Conservation (phyloP, 176 grass and related monocot species). For the Canna indica region DNA sequence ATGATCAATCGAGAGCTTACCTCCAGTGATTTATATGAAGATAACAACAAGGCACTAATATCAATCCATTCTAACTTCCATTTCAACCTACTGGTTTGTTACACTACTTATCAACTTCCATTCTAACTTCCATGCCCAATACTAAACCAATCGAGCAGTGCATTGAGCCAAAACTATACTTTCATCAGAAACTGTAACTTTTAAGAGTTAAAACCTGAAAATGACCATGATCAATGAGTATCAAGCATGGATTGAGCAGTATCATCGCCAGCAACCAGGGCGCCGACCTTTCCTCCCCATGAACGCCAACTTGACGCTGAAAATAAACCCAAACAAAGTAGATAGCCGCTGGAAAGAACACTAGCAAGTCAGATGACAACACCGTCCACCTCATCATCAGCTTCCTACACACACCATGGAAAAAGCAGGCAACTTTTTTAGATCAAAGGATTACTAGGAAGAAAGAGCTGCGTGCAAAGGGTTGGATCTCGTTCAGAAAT, state of each 20-base stretch:
- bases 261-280: conserved; percentile 72
- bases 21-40: neutral
- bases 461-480: neutral
- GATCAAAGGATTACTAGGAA: neutral
- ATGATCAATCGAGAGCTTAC: neutral
- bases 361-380: conserved; percentile 54
- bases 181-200: neutral
- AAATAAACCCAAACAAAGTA: conserved; percentile 64
- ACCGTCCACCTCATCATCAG: conserved; percentile 84
- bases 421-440: conserved; percentile 9
- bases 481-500: neutral
- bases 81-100: too few relatives aligned
- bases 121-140: neutral
- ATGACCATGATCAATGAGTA: conserved; percentile 87
- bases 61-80: too few relatives aligned
- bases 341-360: conserved; percentile 62
- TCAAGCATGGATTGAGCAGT: conserved; percentile 61
- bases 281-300: conserved; percentile 17
- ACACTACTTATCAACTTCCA: too few relatives aligned
- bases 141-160: neutral
- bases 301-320: conserved; percentile 17
- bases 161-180: neutral
- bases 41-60: neutral
- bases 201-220: conserved; percentile 41
- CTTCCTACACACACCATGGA: conserved; percentile 40